Evolutionary conservation across 176 grass and related monocot species (phyloP), one percentile per base, ranked within the genome.

Genomic region (Cenchrus purpureus): DNA sequence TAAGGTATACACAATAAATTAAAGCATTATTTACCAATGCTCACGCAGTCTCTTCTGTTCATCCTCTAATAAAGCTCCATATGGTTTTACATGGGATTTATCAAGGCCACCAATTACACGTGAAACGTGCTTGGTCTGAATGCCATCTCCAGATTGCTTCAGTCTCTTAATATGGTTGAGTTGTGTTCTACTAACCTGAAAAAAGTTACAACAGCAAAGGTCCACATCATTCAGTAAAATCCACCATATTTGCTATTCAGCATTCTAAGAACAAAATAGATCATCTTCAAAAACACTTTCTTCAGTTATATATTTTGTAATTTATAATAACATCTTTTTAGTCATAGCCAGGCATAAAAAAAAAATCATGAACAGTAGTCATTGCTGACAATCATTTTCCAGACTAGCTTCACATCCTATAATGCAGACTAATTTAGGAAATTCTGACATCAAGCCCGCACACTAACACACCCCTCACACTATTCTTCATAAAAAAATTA

Each of bases 131-230:
- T 89, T 89, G 0, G 76, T 59, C 63, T 89, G 87, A 87, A 92
- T 92, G 52, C 91, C 91, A 68, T 90, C 91, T 46, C 81, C 84
- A 82, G 91, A 92, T 62, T 85, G 85, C 60, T 87, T 92, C 83
- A 90, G 76, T 77, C 82, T 85, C 64, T 89, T 92, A 44, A 92
- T 69, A 61, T 87, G 87, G 54, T 87, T 78, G 62, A 85, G 84
- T 50, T 92, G 87, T 77, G 81, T 69, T 89, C 49, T 92, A 62
- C 77, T 92, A 68, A 92, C 50, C 91, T 93, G 84, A 70, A 85
- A 74, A 34, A 80, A 31, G 68, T 88, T 67, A 22, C 52, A 75
- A 45, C 81, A 62, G 28, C 46, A 72, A 66, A 51, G 55, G 50
- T 49, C 31, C 42, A 78, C 60, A 52, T 2, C 16, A 55, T 69